Percentiles rank a stretch among this genome's conserved stretches.
phyloP scores from a whole-genome alignment of 2,329 filamentous ascomycete genomes.

The Pyrenophora tritici-repentis region DNA sequence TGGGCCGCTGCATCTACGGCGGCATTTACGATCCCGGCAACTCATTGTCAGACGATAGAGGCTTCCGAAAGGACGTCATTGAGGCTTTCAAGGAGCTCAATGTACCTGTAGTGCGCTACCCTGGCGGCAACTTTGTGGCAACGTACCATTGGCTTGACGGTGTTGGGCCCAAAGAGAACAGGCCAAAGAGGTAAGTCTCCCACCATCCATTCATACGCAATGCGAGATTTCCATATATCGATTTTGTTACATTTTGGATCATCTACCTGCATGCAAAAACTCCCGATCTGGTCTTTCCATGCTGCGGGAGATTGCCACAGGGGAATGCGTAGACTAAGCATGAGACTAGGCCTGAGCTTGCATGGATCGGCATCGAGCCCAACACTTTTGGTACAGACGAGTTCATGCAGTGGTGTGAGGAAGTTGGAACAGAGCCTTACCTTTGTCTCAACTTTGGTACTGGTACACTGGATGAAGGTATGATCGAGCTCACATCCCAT shows the following conservation, averaged over 20 bases:
- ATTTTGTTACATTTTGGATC: too few species aligned
- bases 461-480: slow-evolving; percentile 61
- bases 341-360: slow-evolving; percentile 67
- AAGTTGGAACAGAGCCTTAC: slow-evolving; percentile 76
- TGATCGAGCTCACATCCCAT: neutral
- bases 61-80: slow-evolving; percentile 80
- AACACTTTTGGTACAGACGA: slow-evolving; percentile 86
- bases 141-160: slow-evolving; percentile 88
- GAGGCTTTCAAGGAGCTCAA: slow-evolving; percentile 73
- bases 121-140: slow-evolving; percentile 82
- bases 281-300: neutral
- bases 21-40: slow-evolving; percentile 82
- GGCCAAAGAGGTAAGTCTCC: slow-evolving; percentile 59
- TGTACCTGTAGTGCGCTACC: slow-evolving; percentile 78
- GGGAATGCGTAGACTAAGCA: slow-evolving; percentile 5
- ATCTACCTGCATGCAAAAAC: too few species aligned
- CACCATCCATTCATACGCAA: neutral
- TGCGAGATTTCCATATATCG: too few species aligned
- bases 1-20: slow-evolving; percentile 87
- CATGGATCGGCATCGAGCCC: slow-evolving; percentile 76
- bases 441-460: slow-evolving; percentile 82
- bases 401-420: slow-evolving; percentile 80
- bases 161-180: slow-evolving; percentile 71
- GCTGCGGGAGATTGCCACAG: neutral
- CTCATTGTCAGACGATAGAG: slow-evolving; percentile 71